Evolutionary conservation across 2,329 filamentous ascomycete genomes (phyloP).

Genomic region (Monosporascus sp.): DNA sequence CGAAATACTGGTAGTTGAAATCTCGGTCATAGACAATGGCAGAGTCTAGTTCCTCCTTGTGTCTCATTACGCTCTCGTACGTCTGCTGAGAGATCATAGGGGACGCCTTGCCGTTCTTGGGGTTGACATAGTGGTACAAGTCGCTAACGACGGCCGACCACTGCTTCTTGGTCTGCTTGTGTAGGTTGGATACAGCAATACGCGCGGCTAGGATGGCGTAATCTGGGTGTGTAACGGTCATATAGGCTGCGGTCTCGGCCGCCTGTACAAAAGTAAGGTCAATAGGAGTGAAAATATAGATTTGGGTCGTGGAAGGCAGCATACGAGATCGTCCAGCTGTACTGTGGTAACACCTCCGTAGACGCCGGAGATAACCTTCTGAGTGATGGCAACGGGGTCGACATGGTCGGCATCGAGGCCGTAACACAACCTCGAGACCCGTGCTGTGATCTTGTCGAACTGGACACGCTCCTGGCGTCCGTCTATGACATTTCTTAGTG

Average conservation of each 20-base stretch:
- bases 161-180: constrained; percentile 99
- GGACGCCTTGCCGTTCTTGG: constrained; percentile 75
- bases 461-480: constrained; percentile 99
- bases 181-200: constrained; percentile 97
- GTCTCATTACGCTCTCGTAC: constrained; percentile 90
- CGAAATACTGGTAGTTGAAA: constrained; percentile 99
- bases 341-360: constrained; percentile 97
- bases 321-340: constrained; percentile 92
- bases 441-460: constrained; percentile 99
- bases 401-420: constrained; percentile 92
- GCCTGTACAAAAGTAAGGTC: constrained; percentile 52
- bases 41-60: constrained; percentile 95
- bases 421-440: constrained; percentile 96
- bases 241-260: constrained; percentile 97
- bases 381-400: constrained; percentile 95
- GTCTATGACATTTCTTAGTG: constrained; percentile 51
- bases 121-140: constrained; percentile 93
- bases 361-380: constrained; percentile 98
- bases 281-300: constrained; percentile 9
- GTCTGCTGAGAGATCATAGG: constrained; percentile 94
- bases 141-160: constrained; percentile 94
- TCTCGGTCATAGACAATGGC: constrained; percentile 99
- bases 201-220: constrained; percentile 97
- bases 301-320: constrained; percentile 26
- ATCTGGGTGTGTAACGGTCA: constrained; percentile 98